Base-by-base conservation (phyloP, 345 rosid genomes). In the Litchi chinensis region DNA sequence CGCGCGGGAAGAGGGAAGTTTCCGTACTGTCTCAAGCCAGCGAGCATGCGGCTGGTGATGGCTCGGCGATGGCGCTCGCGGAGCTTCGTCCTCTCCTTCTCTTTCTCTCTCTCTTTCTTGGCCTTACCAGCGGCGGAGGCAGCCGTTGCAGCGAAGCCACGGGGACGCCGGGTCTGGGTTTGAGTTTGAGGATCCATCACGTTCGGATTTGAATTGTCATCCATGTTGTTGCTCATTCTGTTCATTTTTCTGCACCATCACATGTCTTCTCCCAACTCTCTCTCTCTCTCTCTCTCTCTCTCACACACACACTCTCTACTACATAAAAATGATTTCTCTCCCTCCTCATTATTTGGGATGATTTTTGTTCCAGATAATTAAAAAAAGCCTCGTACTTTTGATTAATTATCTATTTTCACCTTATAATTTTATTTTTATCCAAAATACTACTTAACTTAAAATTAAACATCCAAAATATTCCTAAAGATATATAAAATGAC, bases 1-100 rank as follows among this genome's bases (percentile, higher is more conserved):
- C 99, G 99, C 11, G 99, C 99, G 6, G 98, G 99, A 15, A 95
- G 95, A 7, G 97, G 97, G 75, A 95, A 95, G 76, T 95, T 92
- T 7, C 98, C 99, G 74, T 92, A 92, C 76, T 93, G 99, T 81
- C 99, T 89, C 50, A 95, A 86, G 5, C 99, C 98, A 5, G 97
- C 92, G 50, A 95, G 95, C 98, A 95, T 95, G 70, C 98, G 87
- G 85, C 99, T 93, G 7, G 99, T 95, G 85, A 95, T 93, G 50
- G 99, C 98, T 50, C 99, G 88, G 76, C 99, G 90, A 81, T 95
- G 99, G 75, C 98, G 93, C 81, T 95, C 99, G 50, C 99, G 89
- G 48, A 93, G 98, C 86, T 95, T 95, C 15, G 99, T 95, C 78
- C 96, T 84, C 91, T 95, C 98, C 69, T 95, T 95, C 86, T 95